These are phyloP conservation scores for Plantago ovata DNA, from an alignment of 257 asterid species.

Conservation along the genomic window DNA sequence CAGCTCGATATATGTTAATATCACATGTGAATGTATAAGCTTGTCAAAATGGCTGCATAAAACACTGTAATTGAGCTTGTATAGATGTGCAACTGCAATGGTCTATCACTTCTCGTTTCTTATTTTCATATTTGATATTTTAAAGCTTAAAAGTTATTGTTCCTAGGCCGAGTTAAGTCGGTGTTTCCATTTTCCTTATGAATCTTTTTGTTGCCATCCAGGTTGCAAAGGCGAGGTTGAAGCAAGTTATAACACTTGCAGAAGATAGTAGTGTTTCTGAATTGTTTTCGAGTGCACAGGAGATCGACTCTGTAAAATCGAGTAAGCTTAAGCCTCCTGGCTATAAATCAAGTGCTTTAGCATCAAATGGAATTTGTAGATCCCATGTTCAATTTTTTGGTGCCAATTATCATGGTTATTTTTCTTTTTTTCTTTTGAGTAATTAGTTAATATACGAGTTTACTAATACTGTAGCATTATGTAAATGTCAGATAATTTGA, in stretches of 20 bases:
- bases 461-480: not conserved
- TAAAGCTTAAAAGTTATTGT: not conserved
- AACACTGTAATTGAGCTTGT: not conserved
- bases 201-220: slow-evolving; percentile 35
- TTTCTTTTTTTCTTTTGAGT: not conserved
- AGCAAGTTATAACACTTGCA: slow-evolving; percentile 64
- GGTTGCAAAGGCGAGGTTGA: slow-evolving; percentile 82
- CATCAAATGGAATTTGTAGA: slow-evolving; percentile 1
- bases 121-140: slow-evolving; percentile 6
- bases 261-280: slow-evolving; percentile 64
- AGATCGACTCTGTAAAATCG: slow-evolving; percentile 42
- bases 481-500: not conserved
- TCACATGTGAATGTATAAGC: not conserved
- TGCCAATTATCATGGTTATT: not conserved
- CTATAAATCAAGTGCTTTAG: slow-evolving; percentile 18
- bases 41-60: not conserved
- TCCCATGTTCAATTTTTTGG: slow-evolving; percentile 1
- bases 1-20: slow-evolving; percentile 4
- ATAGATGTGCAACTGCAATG: slow-evolving; percentile 10
- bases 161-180: slow-evolving; percentile 12
- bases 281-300: slow-evolving; percentile 49
- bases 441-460: not conserved
- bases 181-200: slow-evolving; percentile 13
- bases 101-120: not conserved
- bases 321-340: slow-evolving; percentile 47